phyloP scores from a whole-genome alignment of 1,284 basidiomycete genomes.

The Ustilago lituana region DNA sequence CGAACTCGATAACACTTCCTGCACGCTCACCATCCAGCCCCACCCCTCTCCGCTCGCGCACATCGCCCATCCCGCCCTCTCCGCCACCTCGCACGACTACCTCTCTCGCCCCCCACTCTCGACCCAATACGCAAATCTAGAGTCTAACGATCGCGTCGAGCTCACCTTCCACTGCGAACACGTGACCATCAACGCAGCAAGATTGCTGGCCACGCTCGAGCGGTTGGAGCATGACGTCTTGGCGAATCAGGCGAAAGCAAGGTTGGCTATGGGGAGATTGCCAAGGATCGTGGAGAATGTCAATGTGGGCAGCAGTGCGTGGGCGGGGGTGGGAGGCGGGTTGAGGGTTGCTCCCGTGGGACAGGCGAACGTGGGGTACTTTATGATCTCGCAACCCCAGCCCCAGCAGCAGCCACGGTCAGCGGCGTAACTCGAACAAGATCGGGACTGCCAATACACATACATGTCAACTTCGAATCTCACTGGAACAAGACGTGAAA shows the following conservation, averaged over 20 bases:
- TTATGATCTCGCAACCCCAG: conserved; percentile 11
- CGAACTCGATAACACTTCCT: conserved; percentile 53
- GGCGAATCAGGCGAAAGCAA: conserved; percentile 19
- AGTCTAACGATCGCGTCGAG: conserved; percentile 34
- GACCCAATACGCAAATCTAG: conserved; percentile 23
- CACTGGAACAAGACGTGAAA: no score
- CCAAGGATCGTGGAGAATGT: conserved; percentile 20
- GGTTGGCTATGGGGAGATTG: conserved; percentile 3
- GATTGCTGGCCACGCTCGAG: conserved; percentile 42
- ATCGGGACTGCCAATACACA: no score
- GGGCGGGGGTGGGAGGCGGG: not conserved
- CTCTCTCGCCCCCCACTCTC: conserved; percentile 40
- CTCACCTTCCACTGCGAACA: conserved; percentile 50
- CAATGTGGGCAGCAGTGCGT: not conserved
- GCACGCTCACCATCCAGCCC: conserved; percentile 49
- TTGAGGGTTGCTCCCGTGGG: not conserved
- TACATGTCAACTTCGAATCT: no score
- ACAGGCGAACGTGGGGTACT: conserved; percentile 15
- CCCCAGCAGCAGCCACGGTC: no score
- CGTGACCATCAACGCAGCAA: conserved; percentile 43
- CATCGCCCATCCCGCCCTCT: conserved; percentile 41
- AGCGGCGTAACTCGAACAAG: no score
- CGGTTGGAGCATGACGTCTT: conserved; percentile 46
- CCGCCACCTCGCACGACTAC: conserved; percentile 44
- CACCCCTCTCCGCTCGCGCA: conserved; percentile 28